Evolutionary conservation across 1,139 yeast species (phyloP).

Genomic region (Blastobotrys indianensis): DNA sequence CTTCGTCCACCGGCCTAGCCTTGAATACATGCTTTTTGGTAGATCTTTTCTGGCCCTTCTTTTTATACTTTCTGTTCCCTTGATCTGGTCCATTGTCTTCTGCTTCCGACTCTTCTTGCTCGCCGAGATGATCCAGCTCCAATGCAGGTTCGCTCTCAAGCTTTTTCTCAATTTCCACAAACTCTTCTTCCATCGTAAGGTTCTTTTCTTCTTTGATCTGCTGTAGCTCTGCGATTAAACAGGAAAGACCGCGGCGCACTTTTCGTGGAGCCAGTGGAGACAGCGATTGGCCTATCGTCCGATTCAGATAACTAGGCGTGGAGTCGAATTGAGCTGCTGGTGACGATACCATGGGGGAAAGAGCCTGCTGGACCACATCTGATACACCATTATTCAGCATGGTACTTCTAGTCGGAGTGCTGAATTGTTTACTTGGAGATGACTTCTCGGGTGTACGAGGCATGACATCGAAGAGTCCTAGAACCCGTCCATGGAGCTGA

Average conservation of each 20-base stretch:
- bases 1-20: slow-evolving; percentile 3
- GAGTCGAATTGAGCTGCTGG: background rate
- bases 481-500: slow-evolving; percentile 61
- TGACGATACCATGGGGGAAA: background rate
- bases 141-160: slow-evolving; percentile 8
- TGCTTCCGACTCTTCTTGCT: slow-evolving; percentile 18
- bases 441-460: slow-evolving; percentile 1
- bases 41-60: slow-evolving; percentile 53
- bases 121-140: slow-evolving; percentile 20
- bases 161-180: slow-evolving; percentile 7
- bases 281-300: background rate
- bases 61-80: slow-evolving; percentile 26
- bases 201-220: slow-evolving; percentile 6
- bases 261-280: slow-evolving; percentile 7
- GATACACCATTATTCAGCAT: too few species aligned
- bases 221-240: slow-evolving; percentile 16
- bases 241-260: slow-evolving; percentile 13
- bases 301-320: slow-evolving; percentile 5
- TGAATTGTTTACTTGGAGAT: slow-evolving; percentile 1
- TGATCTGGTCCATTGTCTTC: slow-evolving; percentile 7
- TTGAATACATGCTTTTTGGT: slow-evolving; percentile 57
- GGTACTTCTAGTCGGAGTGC: background rate
- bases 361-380: background rate
- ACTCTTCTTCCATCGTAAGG: slow-evolving; percentile 18
- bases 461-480: slow-evolving; percentile 52